Base-by-base conservation (phyloP, 257 asterid genomes). In the Ophiorrhiza pumila region DNA sequence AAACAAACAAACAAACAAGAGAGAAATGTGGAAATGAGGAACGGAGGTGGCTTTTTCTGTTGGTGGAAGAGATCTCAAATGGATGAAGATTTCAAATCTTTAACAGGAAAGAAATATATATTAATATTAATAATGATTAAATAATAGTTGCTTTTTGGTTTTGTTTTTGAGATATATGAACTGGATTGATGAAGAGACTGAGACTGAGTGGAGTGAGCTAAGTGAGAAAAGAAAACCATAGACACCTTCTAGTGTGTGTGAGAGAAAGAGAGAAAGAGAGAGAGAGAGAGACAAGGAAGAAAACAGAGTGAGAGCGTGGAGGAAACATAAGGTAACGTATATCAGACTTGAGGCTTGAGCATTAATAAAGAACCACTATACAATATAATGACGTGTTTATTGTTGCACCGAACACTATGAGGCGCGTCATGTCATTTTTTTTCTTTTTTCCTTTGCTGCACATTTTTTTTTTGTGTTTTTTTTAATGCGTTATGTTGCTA, bases 21-120 rank as follows among this genome's bases (percentile, higher is more conserved):
- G 78, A 56, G 76, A 68, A 52, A 20, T 50, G n/a, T 7, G 35
- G 32, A 18, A 25, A 35, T 1, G 60, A 68, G 73, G 27, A 74
- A 42, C 46, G 17, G 34, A 22, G 5, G 22, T 29, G 58, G 31
- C 15, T 50, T 45, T 66, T 65, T 43, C 57, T 46, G 46, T 43
- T 65, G 71, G 57, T 61, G 41, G 75, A 60, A 50, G 76, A 78
- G 85, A 81, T 81, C 86, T 69, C 68, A 65, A 80, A 63, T 62
- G 78, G 35, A 71, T 70, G 74, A 35, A 23, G 3, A 17, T 37
- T 50, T 71, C 63, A 58, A 59, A 65, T 65, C 58, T 50, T 52
- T 66, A 64, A 42, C 42, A 5, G 34, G 65, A 65, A 15, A 35
- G 74, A n/a, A n/a, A n/a, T n/a, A n/a, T n/a, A n/a, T n/a, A n/a